These are phyloP conservation scores for Eucalyptus pauciflora DNA, from an alignment of 345 rosid species.

Conservation along the genomic window DNA sequence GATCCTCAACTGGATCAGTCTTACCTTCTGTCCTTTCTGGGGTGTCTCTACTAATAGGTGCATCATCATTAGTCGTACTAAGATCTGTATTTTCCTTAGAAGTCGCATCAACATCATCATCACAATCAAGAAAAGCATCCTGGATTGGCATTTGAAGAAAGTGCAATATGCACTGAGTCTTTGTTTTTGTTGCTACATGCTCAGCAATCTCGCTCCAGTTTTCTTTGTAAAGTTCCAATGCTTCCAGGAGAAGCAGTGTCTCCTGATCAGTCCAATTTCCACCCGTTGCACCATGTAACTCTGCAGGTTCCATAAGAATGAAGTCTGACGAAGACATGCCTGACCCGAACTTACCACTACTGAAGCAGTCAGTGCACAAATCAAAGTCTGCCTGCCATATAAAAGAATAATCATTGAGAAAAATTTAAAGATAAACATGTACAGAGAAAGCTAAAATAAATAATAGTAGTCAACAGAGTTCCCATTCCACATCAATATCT, in stretches of 20 bases:
- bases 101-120: slow-evolving; percentile 21
- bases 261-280: slow-evolving; percentile 99
- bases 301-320: slow-evolving; percentile 95
- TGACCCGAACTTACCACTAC: slow-evolving; percentile 73
- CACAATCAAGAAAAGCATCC: slow-evolving; percentile 60
- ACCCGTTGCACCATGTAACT: slow-evolving; percentile 63
- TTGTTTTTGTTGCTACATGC: slow-evolving; percentile 97
- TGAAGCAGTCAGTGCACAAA: slow-evolving; percentile 91
- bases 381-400: slow-evolving; percentile 98
- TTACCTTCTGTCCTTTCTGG: slow-evolving; percentile 43
- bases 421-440: background rate
- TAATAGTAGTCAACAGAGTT: background rate
- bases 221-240: slow-evolving; percentile 88
- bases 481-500: background rate
- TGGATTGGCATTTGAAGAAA: slow-evolving; percentile 97
- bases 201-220: slow-evolving; percentile 99
- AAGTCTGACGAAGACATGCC: slow-evolving; percentile 92
- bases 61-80: slow-evolving; percentile 16
- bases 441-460: background rate
- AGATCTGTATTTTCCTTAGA: slow-evolving; percentile 37
- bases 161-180: slow-evolving; percentile 95
- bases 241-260: slow-evolving; percentile 97
- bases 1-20: slow-evolving; percentile 28
- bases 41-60: slow-evolving; percentile 29
- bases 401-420: slow-evolving; percentile 10